Evolutionary conservation across 2,329 filamentous ascomycete genomes (phyloP), one percentile per base, ranked within the genome.

Genomic region (Cordyceps cicadae): DNA sequence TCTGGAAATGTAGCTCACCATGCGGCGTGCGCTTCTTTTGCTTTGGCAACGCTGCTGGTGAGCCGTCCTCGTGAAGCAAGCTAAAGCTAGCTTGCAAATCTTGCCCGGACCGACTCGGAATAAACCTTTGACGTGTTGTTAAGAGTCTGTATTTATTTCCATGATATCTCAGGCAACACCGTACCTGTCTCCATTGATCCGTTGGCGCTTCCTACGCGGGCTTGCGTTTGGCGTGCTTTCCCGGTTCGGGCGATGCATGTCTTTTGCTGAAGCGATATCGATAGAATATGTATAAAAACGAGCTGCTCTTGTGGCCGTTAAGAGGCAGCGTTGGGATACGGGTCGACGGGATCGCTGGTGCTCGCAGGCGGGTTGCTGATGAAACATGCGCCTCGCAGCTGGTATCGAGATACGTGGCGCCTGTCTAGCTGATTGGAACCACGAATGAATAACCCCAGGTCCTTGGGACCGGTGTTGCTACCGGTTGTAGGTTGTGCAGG

Each of bases 1-100:
- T 92, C 72, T 99, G 94, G 66, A 96, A 97, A 72, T 97, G 89
- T 64, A 97, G 82, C 73, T 97, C 94, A 57, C 90, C 90, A 70
- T 96, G 89, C 11, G 91, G 90, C 24, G 88, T 87, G 49, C 92
- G 87, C 76, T 89, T 92, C 76, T 90, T 91, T 62, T 88, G 84
- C 71, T 87, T 90, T 4, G 92, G 93, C 1, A 93, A 91, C 1
- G 92, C 96, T 14, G 93, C 89, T 21, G 94, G 94, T 21, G 93
- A 97, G 45, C 89, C 92, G 71, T 96, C 92, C 64, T 97, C 93
- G 70, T 96, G 90, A 32, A 97, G 80, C 60, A 97, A 78, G 71
- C 87, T 96, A 75, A 94, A 97, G 73, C 92, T 95, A 58, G 93
- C 92, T 71, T 93, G 89, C 26, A 97, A 79, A 74, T 99, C 94